Percentiles rank a stretch among this genome's conserved stretches.
phyloP scores from a whole-genome alignment of 1,139 yeast genomes.

The Ogataea hybrid region DNA sequence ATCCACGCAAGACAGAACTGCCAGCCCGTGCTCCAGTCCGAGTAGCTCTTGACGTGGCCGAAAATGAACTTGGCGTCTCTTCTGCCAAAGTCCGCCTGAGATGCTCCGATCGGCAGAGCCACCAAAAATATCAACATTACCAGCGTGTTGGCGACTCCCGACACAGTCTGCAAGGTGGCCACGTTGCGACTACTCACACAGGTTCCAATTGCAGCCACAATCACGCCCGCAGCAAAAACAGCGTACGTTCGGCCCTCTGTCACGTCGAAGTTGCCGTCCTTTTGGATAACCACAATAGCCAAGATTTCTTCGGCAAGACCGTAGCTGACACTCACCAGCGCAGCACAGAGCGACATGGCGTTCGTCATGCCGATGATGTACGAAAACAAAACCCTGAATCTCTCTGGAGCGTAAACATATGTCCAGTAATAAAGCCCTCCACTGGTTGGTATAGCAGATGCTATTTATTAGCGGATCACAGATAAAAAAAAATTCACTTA shows the following conservation, averaged over 20 bases:
- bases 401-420: slow-evolving; percentile 51
- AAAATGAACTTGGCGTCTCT: slow-evolving; percentile 48
- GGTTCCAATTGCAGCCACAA: slow-evolving; percentile 43
- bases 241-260: slow-evolving; percentile 48
- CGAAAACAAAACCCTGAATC: slow-evolving; percentile 38
- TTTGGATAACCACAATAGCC: slow-evolving; percentile 45
- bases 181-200: slow-evolving; percentile 49
- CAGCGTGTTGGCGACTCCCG: slow-evolving; percentile 52
- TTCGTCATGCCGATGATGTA: slow-evolving; percentile 58
- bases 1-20: slow-evolving; percentile 57
- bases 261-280: slow-evolving; percentile 42
- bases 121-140: too few relatives aligned
- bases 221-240: slow-evolving; percentile 47
- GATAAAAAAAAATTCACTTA: too few relatives aligned
- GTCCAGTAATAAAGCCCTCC: too few relatives aligned
- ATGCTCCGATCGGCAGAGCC: slow-evolving; percentile 59
- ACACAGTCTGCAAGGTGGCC: slow-evolving; percentile 54
- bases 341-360: slow-evolving; percentile 46
- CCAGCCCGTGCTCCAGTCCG: slow-evolving; percentile 70
- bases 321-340: slow-evolving; percentile 51
- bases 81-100: slow-evolving; percentile 16
- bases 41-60: slow-evolving; percentile 50
- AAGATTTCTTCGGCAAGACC: slow-evolving; percentile 53
- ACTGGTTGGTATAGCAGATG: too few relatives aligned
- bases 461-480: too few relatives aligned